Base-by-base conservation (phyloP, 2,329 filamentous ascomycete species). In the Chaetomium strumarium region DNA sequence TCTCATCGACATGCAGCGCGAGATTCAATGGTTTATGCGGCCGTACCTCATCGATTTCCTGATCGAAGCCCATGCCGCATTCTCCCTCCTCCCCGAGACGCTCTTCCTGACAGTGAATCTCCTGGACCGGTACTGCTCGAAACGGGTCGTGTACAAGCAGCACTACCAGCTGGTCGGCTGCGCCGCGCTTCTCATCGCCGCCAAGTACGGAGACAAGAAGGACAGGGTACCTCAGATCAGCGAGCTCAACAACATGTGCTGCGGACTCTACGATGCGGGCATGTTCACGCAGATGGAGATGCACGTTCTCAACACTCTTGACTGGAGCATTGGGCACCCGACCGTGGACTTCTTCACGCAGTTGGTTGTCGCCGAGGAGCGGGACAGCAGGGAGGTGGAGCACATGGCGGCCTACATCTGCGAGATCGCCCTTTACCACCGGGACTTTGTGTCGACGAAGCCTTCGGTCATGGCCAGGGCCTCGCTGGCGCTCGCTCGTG, bases 271-370 rank as follows among this genome's bases (percentile, higher is more conserved):
- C 73, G 93, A 99, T 65, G 90, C 96, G 46, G 92, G 96, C 74
- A 99, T 99, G 93, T 99, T 99, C 74, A 92, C 91, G 11, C 93
- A 99, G 72, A 99, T 99, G 93, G 93, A 99, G 75, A 97, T 95
- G 91, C 93, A 99, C 70, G 92, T 99, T 36, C 80, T 99, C 63
- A 95, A 96, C 73, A 99, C 93, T 1, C 81, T 99, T 55, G 90
- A 95, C 68, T 99, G 93, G 93, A 84, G 86, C 61, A 88, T 99
- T 61, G 93, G 93, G 51, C 92, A 97, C 72, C 91, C 93, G 1
- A 97, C 93, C 29, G 88, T 96, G 60, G 92, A 97, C 71, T 88
- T 86, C 68, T 99, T 96, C 73, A 80, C 95, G 43, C 88, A 96
- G 66, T 75, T 96, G 56, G 90, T 92, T 57, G 81, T 95, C 37